Conservation (phyloP, 2,329 filamentous ascomycete genomes). For the Aspergillus hortae region DNA sequence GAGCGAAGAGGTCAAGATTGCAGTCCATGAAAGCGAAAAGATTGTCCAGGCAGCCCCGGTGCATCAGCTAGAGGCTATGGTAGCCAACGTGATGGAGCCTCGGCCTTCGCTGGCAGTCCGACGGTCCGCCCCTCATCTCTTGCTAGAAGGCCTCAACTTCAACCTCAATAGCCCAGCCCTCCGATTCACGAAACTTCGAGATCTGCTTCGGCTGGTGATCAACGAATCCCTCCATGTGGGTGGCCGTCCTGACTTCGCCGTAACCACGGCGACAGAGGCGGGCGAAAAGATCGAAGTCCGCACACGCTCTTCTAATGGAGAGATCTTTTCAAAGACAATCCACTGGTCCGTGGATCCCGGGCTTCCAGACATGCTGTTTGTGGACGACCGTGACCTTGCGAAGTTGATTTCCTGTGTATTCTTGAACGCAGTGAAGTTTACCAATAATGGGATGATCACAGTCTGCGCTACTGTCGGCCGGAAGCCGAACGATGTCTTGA, state of each 20-base stretch:
- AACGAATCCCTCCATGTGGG: conserved; percentile 48
- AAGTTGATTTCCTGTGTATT: conserved; percentile 63
- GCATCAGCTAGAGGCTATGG: conserved; percentile 36
- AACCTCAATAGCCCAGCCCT: conserved; percentile 33
- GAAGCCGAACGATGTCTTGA: conserved; percentile 53
- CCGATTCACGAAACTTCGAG: conserved; percentile 44
- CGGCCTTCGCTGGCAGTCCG: conserved; percentile 34
- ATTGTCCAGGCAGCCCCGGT: conserved; percentile 35
- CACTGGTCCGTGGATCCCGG: conserved; percentile 47
- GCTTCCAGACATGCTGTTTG: conserved; percentile 45
- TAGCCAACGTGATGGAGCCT: conserved; percentile 36
- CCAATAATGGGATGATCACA: conserved; percentile 59
- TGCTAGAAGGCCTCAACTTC: conserved; percentile 34
- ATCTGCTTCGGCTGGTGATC: conserved; percentile 44
- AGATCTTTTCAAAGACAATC: conserved; percentile 42
- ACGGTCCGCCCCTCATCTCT: conserved; percentile 33
- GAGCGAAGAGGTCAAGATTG: conserved; percentile 39
- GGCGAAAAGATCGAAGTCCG: conserved; percentile 47
- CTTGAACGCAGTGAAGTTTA: conserved; percentile 69
- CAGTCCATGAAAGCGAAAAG: conserved; percentile 41
- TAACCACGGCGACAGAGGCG: conserved; percentile 39
- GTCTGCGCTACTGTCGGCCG: conserved; percentile 53
- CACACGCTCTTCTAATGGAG: conserved; percentile 43
- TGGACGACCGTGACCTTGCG: conserved; percentile 61
- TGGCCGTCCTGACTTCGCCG: conserved; percentile 46